These are phyloP conservation scores for Leccinum fallax DNA, from an alignment of 1,284 basidiomycete genomes.

Conservation along the genomic window DNA sequence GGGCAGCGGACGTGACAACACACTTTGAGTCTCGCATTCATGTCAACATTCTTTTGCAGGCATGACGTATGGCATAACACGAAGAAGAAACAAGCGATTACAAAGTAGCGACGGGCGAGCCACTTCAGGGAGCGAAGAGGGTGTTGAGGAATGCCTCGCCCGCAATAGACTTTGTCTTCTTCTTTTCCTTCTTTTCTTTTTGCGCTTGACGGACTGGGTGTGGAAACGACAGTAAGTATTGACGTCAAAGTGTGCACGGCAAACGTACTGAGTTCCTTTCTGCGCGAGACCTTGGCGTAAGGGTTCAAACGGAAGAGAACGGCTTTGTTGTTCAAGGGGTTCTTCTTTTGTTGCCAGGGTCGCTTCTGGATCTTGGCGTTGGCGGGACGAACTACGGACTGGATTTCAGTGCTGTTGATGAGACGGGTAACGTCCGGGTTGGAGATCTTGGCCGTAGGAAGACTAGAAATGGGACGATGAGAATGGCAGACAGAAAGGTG, in stretches of 20 bases:
- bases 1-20: not conserved
- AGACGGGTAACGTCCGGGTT: constrained; percentile 97
- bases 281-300: constrained; percentile 93
- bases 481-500: not conserved
- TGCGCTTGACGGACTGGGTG: constrained; percentile 70
- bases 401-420: constrained; percentile 98
- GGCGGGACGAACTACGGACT: constrained; percentile 91
- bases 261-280: constrained; percentile 81
- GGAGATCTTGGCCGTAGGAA: constrained; percentile 94
- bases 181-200: constrained; percentile 68
- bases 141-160: constrained; percentile 87
- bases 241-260: not conserved
- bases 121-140: constrained; percentile 79
- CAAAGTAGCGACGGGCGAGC: not conserved
- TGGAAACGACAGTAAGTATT: constrained; percentile 8
- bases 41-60: constrained; percentile 8
- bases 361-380: constrained; percentile 83
- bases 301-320: constrained; percentile 99
- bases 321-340: constrained; percentile 95
- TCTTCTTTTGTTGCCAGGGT: constrained; percentile 99
- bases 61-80: constrained; percentile 18
- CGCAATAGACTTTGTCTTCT: constrained; percentile 61
- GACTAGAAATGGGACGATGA: constrained; percentile 45
- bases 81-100: constrained; percentile 7
- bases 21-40: not conserved